Percentiles rank a stretch among this genome's conserved stretches.
Evolutionary conservation across 306 rosid genomes (phyloP).

Genomic region (Coriaria nepalensis): DNA sequence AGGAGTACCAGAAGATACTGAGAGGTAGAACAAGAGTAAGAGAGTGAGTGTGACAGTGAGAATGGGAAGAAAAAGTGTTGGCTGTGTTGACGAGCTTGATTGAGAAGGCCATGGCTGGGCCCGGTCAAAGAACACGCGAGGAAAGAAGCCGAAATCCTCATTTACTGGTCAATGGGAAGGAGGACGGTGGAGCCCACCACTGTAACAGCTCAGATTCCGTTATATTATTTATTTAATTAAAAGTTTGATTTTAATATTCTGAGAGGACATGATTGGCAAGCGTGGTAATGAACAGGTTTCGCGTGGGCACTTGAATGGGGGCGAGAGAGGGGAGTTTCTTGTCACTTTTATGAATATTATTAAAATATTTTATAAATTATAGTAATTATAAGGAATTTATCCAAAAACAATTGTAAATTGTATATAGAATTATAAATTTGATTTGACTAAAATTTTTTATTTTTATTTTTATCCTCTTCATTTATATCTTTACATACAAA

Average conservation of each 20-base stretch:
- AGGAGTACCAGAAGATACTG: neutral
- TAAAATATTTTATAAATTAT: too few relatives aligned
- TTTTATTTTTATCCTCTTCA: too few relatives aligned
- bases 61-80: neutral
- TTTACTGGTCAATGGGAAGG: constrained; percentile 11
- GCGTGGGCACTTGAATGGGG: too few relatives aligned
- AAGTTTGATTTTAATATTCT: too few relatives aligned
- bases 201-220: constrained; percentile 9
- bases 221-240: neutral
- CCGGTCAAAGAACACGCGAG: constrained; percentile 7
- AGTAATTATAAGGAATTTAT: too few relatives aligned
- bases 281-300: too few relatives aligned
- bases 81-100: constrained; percentile 7
- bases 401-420: too few relatives aligned
- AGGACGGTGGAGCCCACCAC: constrained; percentile 9
- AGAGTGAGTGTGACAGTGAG: neutral
- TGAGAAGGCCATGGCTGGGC: constrained; percentile 3
- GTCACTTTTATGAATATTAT: too few relatives aligned
- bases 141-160: neutral
- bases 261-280: neutral
- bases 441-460: too few relatives aligned
- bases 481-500: too few relatives aligned
- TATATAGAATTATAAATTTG: too few relatives aligned
- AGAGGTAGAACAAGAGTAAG: constrained; percentile 1
- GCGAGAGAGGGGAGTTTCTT: too few relatives aligned